Conservation (phyloP, 169 alveolate species). For the Perkinsus olseni region DNA sequence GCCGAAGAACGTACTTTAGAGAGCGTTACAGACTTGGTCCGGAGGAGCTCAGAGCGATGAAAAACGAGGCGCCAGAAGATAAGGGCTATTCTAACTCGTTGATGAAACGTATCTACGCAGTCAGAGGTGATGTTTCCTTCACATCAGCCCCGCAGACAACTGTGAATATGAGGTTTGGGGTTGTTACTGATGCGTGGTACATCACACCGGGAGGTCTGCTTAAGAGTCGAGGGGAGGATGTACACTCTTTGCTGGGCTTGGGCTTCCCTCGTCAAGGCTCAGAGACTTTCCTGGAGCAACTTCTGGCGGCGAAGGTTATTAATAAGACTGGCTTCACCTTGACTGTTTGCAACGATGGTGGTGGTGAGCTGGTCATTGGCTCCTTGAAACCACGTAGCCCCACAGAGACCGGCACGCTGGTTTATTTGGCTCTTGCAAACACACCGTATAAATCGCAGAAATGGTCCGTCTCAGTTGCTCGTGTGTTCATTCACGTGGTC, state of each 20-base stretch:
- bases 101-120: too few relatives aligned
- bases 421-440: not conserved
- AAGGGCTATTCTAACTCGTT: too few relatives aligned
- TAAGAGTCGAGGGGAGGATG: not conserved
- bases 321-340: not conserved
- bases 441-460: not conserved
- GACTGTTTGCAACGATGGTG: not conserved
- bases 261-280: not conserved
- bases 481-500: not conserved
- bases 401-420: not conserved
- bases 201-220: not conserved
- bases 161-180: too few relatives aligned
- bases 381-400: not conserved
- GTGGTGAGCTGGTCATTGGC: not conserved
- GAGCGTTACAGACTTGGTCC: not conserved
- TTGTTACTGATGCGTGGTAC: too few relatives aligned
- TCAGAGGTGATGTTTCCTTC: too few relatives aligned
- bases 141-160: too few relatives aligned
- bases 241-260: not conserved
- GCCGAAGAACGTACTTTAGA: not conserved
- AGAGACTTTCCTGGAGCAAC: not conserved
- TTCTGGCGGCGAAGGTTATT: not conserved
- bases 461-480: not conserved
- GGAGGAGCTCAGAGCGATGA: not conserved
- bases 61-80: too few relatives aligned